Evolutionary conservation across 2,329 filamentous ascomycete species (phyloP).

Genomic region (Colletotrichum falcatum): DNA sequence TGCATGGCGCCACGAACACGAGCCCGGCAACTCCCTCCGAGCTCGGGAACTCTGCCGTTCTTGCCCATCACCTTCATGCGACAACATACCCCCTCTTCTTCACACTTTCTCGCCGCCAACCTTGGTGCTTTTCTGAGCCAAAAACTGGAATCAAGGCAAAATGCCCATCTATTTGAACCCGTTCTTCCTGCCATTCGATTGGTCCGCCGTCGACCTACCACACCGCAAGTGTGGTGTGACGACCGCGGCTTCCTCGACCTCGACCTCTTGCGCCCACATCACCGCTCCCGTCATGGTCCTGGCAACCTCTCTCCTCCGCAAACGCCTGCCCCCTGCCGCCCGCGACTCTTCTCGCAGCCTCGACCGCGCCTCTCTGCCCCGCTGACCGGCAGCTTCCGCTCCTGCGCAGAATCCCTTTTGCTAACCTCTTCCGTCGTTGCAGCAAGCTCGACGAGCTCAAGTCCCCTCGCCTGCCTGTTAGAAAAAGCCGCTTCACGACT

Average conservation of each 20-base stretch:
- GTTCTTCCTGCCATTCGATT: background rate
- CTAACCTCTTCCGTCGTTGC: constrained; percentile 22
- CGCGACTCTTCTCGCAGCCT: constrained; percentile 21
- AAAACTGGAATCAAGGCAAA: no score
- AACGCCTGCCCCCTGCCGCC: constrained; percentile 3
- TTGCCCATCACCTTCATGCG: background rate
- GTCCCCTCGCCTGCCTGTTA: constrained; percentile 19
- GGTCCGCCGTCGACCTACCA: background rate
- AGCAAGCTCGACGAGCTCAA: constrained; percentile 31
- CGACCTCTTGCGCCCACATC: background rate
- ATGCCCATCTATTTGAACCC: background rate
- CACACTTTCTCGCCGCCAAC: background rate
- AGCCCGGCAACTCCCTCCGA: background rate
- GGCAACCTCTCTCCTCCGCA: constrained; percentile 14
- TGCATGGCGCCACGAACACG: background rate
- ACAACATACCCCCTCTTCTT: no score
- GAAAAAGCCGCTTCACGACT: constrained; percentile 9
- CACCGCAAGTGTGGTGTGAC: background rate
- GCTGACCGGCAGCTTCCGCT: background rate
- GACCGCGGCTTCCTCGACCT: no score
- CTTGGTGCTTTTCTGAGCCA: no score
- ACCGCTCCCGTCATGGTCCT: constrained; percentile 6
- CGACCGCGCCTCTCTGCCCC: constrained; percentile 2
- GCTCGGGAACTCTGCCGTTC: background rate
- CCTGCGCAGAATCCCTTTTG: constrained; percentile 2